phyloP scores from a whole-genome alignment of 331 rosid species.

The Malus hybrid region DNA sequence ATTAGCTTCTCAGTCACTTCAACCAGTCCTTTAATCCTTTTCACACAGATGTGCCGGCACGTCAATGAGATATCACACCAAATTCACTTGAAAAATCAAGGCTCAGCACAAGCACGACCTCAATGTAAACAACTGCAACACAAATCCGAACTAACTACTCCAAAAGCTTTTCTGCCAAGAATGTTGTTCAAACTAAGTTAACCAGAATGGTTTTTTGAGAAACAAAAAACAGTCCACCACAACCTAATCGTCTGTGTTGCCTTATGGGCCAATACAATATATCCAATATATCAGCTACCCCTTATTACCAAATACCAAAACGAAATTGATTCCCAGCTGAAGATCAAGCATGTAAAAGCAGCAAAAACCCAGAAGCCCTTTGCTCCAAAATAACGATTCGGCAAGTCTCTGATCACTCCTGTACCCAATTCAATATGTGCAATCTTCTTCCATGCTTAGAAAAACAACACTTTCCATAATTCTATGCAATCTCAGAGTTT shows the following conservation, averaged over 20 bases:
- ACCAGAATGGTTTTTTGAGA: conserved; percentile 27
- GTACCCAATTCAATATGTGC: conserved; percentile 30
- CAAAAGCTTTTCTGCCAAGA: conserved; percentile 5
- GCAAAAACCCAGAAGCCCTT: conserved; percentile 26
- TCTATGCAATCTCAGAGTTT: conserved; percentile 43
- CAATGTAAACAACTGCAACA: conserved; percentile 8
- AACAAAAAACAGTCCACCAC: conserved; percentile 31
- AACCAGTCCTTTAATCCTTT: conserved; percentile 2
- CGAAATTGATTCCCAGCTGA: conserved; percentile 37
- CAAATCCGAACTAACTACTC: conserved; percentile 18
- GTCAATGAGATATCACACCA: conserved; percentile 5
- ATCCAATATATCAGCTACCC: conserved; percentile 19
- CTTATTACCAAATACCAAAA: conserved; percentile 11
- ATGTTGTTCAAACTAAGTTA: conserved; percentile 32
- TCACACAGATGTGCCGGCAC: not conserved
- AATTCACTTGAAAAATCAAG: conserved; percentile 1
- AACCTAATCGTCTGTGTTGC: conserved; percentile 33
- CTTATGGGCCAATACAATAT: conserved; percentile 26
- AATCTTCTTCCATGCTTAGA: conserved; percentile 72
- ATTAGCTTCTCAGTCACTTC: conserved; percentile 25
- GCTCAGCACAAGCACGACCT: conserved; percentile 7
- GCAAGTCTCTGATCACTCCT: conserved; percentile 37
- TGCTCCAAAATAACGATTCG: not conserved
- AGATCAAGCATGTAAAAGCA: conserved; percentile 25
- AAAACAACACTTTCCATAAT: conserved; percentile 28